Evolutionary conservation across 306 rosid species (phyloP).

Genomic region (Lupinus albus): DNA sequence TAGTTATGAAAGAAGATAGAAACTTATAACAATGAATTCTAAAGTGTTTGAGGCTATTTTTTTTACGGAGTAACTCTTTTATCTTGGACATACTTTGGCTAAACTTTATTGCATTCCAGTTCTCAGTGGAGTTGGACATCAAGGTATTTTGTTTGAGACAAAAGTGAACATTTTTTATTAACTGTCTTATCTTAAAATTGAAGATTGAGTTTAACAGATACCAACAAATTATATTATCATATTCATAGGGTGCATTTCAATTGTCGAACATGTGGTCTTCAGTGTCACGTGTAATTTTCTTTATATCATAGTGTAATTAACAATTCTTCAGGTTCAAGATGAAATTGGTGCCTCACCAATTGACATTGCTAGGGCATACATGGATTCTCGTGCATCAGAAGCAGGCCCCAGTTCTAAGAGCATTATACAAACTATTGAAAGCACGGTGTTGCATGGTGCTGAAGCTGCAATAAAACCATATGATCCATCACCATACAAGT

Average conservation of each 20-base stretch:
- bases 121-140: background rate
- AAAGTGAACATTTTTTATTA: background rate
- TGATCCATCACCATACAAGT: constrained; percentile 56
- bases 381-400: constrained; percentile 68
- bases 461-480: constrained; percentile 54
- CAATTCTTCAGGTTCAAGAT: constrained; percentile 57
- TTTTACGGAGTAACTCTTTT: background rate
- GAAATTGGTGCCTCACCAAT: constrained; percentile 76
- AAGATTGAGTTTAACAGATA: background rate
- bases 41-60: background rate
- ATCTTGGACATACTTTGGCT: background rate
- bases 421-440: constrained; percentile 47
- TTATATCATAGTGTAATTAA: constrained; percentile 24
- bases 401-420: constrained; percentile 53
- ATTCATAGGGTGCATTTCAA: background rate
- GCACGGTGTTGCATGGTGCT: constrained; percentile 40
- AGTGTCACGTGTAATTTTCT: constrained; percentile 6
- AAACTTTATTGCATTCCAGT: background rate
- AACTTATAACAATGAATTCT: background rate
- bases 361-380: constrained; percentile 88
- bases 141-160: background rate
- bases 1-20: background rate
- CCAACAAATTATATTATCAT: constrained; percentile 16
- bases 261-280: background rate
- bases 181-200: background rate